Conservation (phyloP, 2,329 filamentous ascomycete genomes). For the Graphilbum sp. region DNA sequence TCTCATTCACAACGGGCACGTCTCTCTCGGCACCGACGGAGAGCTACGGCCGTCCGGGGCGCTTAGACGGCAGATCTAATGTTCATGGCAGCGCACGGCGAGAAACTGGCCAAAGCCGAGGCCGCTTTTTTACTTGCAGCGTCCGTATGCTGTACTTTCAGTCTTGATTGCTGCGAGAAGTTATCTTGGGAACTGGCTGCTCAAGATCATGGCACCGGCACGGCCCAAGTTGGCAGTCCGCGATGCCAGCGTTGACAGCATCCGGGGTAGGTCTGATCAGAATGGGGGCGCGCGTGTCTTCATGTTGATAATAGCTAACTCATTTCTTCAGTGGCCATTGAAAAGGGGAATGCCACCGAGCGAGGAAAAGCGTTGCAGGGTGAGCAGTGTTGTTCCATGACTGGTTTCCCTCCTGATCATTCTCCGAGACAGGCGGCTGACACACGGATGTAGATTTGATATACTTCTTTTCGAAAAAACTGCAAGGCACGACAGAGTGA, state of each 20-base stretch:
- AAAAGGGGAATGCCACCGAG: conserved; percentile 7
- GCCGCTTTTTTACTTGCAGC: no score
- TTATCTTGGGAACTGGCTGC: no score
- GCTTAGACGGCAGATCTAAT: no score
- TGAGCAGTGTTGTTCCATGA: conserved; percentile 1
- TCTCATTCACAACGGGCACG: no score
- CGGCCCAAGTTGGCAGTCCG: conserved; percentile 4
- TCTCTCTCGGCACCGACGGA: no score
- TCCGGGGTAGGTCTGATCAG: conserved; percentile 5
- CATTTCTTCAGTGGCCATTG: conserved; percentile 7
- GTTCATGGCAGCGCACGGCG: no score
- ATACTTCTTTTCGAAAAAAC: conserved; percentile 9
- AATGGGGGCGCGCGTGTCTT: neutral
- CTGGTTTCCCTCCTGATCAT: no score
- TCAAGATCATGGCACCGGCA: conserved; percentile 6
- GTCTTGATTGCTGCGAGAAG: no score
- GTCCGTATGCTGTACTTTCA: no score
- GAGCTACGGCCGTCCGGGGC: no score
- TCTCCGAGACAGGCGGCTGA: conserved; percentile 1
- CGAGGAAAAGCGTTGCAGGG: conserved; percentile 10
- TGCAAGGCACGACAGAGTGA: conserved; percentile 9
- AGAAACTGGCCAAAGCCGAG: no score
- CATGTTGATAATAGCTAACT: no score
- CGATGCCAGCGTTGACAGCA: conserved; percentile 8
- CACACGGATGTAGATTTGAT: conserved; percentile 5